These are phyloP conservation scores for Meyerozyma smithsonii DNA, from an alignment of 1,139 yeast genomes.

Conservation along the genomic window DNA sequence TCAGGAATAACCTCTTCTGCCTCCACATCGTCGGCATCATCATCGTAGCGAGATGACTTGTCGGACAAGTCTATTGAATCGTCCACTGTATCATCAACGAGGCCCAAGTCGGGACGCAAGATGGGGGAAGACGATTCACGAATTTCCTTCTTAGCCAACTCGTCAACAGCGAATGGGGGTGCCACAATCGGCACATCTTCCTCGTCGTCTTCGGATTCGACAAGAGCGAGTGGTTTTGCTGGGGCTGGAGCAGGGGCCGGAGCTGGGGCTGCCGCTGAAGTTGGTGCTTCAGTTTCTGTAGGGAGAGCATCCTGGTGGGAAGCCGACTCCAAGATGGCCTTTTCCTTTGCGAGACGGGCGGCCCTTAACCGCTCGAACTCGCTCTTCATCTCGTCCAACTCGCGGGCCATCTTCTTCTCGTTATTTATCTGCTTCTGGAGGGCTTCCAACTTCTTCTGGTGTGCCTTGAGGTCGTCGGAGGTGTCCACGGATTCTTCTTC, in stretches of 20 bases:
- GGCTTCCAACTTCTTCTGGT: slow-evolving; percentile 18
- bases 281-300: too few species aligned
- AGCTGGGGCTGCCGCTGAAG: not conserved
- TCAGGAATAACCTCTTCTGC: slow-evolving; percentile 4
- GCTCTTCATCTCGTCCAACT: slow-evolving; percentile 25
- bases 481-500: not conserved
- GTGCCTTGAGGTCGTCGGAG: slow-evolving; percentile 10
- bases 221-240: slow-evolving; percentile 3
- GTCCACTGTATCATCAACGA: slow-evolving; percentile 8
- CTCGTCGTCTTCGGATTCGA: slow-evolving; percentile 13
- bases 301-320: too few species aligned
- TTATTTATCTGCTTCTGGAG: slow-evolving; percentile 21
- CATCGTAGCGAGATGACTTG: slow-evolving; percentile 4
- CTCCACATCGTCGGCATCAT: too few species aligned
- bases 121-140: slow-evolving; percentile 5
- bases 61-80: slow-evolving; percentile 8
- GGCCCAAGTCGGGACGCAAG: slow-evolving; percentile 10
- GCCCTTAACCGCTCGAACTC: slow-evolving; percentile 28
- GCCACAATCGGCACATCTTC: slow-evolving; percentile 15
- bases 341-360: slow-evolving; percentile 15
- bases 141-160: slow-evolving; percentile 14
- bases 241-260: slow-evolving; percentile 3
- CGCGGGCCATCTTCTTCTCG: slow-evolving; percentile 27
- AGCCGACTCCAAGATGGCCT: slow-evolving; percentile 6
- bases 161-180: slow-evolving; percentile 18